Evolutionary conservation across 306 rosid genomes (phyloP).

Genomic region (Fragaria nilgerrensis): DNA sequence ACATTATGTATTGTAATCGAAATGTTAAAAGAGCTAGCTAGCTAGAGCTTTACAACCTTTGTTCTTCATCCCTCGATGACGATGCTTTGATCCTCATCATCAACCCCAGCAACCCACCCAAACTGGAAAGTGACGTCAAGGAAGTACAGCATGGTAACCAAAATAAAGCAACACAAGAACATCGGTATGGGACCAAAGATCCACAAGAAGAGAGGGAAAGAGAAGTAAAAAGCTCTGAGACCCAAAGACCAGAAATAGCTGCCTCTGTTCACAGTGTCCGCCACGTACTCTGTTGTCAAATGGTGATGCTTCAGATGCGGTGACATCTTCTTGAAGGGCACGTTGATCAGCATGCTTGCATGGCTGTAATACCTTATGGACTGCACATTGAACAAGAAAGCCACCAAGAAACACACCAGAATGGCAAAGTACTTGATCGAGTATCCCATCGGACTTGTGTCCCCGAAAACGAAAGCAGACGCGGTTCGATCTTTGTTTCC

Average conservation of each 20-base stretch:
- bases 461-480: slow-evolving; percentile 30
- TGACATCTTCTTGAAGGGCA: slow-evolving; percentile 55
- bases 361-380: slow-evolving; percentile 87
- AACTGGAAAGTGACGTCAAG: slow-evolving; percentile 54
- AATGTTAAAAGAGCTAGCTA: not conserved
- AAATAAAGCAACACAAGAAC: slow-evolving; percentile 49
- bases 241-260: slow-evolving; percentile 89
- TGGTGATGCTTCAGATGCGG: slow-evolving; percentile 32
- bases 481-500: slow-evolving; percentile 15
- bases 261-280: slow-evolving; percentile 62
- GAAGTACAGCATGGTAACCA: slow-evolving; percentile 60
- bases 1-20: not conserved
- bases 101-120: slow-evolving; percentile 38
- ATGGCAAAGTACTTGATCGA: slow-evolving; percentile 68
- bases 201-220: slow-evolving; percentile 83
- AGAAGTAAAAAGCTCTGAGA: slow-evolving; percentile 80
- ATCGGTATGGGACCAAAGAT: slow-evolving; percentile 85
- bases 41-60: slow-evolving; percentile 19
- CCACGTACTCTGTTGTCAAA: slow-evolving; percentile 63
- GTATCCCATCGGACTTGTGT: slow-evolving; percentile 39
- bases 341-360: slow-evolving; percentile 79
- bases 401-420: slow-evolving; percentile 68
- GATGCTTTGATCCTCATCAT: not conserved
- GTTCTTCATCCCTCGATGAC: slow-evolving; percentile 34
- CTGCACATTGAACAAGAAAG: slow-evolving; percentile 70